Base-by-base conservation (phyloP, 257 asterid genomes). In the Mentha longifolia region DNA sequence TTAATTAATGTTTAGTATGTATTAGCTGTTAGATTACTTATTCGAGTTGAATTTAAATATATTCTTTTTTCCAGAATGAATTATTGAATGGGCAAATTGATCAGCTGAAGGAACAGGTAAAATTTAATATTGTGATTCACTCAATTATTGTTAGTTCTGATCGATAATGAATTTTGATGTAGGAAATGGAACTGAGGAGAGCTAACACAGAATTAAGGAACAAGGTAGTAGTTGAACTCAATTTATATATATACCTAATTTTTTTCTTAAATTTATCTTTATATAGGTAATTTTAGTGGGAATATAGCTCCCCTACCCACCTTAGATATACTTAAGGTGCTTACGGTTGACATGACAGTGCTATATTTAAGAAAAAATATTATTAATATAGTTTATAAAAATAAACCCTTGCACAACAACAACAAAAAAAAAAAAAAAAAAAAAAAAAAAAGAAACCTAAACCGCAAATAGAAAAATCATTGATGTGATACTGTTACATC, bases 21-120 rank as follows among this genome's bases (percentile, higher is more conserved):
- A 10, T 10, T 11, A 5, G 8, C 55, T 11, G 15, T 10, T 45
- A 9, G n/a, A n/a, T 3, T 7, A 41, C n/a, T 3, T 20, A 68
- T 54, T 17, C 25, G 13, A 25, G 12, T 56, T 5, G 45, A 37
- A 9, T 37, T 9, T 41, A 41, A 51, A 42, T 37, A 31, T 57
- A 57, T n/a, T 66, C 16, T 14, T 42, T 25, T 7, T 20, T 33
- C 43, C 82, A 88, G 95, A 76, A 10, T 46, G 39, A 42, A 64
- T 64, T 85, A 68, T 65, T 65, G 15, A 61, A 41, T 59, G 87
- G 79, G 75, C 78, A 80, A 54, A 76, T 85, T 74, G 82, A 81
- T 47, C 83, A 49, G 73, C 67, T 85, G 46, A 80, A 75, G 74
- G 80, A 84, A 71, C 68, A 80, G 95, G 95, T 88, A 55, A 51